Base-by-base conservation (phyloP, 208 protist species). In the Phytomonas serpens region DNA sequence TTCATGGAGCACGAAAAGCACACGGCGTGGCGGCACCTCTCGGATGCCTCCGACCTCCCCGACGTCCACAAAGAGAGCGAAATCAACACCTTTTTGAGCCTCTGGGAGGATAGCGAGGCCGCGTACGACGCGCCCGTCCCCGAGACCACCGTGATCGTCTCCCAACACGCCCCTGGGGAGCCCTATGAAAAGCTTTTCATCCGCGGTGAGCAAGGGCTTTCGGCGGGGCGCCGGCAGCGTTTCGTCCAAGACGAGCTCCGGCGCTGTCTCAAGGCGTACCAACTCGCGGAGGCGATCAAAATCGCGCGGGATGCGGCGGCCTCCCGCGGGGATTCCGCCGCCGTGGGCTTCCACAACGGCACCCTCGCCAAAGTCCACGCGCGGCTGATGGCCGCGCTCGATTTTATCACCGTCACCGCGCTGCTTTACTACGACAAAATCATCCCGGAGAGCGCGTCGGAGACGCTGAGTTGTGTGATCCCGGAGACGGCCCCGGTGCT, bases 11-110 rank as follows among this genome's bases (percentile, higher is more conserved):
- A 90, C 78, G 73, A 77, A 29, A 97, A 97, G 77, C 90, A 97
- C 76, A 65, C 76, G 2, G 65, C 72, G 23, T 97, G 93, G 91
- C 77, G 77, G 33, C 57, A 72, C 33, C 78, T 96, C 27, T 83
- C 92, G 11, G 72, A 81, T 23, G 86, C 88, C 2, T 88, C 84
- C 34, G 82, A 87, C 38, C 83, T 97, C 37, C 93, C 93, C 0
- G 71, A 88, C 38, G 88, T 97, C n/a, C 13, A 79, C 66, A 84
- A 74, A 64, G 84, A 93, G 70, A 84, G 81, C 32, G 88, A 93
- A n/a, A 92, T 97, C 71, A 97, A 96, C 77, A 85, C 88, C 0
- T 97, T 96, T 68, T 82, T 97, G 31, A 81, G 76, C 38, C 87
- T 87, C 16, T 97, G 93, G 93, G 76, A 79, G n/a, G 82, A 86